phyloP scores from a whole-genome alignment of 192 early-diverging fungal species.

The Coemansia sp. region DNA sequence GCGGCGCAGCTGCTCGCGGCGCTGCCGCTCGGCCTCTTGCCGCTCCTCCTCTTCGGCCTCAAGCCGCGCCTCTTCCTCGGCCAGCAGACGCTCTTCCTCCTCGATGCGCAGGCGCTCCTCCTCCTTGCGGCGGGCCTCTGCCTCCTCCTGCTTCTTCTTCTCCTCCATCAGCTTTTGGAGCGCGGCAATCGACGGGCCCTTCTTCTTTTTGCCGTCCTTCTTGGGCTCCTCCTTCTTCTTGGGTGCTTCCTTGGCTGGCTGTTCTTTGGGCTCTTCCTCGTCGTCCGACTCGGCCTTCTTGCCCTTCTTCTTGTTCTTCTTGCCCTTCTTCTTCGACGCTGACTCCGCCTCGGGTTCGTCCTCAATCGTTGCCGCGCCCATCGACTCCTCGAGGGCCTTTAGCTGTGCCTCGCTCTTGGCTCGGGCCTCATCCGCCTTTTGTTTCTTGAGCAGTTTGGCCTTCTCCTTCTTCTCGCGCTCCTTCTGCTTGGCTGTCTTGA shows the following conservation, averaged over 20 bases:
- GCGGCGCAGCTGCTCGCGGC: slow-evolving; percentile 86
- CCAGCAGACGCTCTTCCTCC: slow-evolving; percentile 63
- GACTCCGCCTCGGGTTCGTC: slow-evolving; percentile 12
- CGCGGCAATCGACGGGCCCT: slow-evolving; percentile 36
- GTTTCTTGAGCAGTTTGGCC: slow-evolving; percentile 41
- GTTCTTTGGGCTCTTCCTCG: slow-evolving; percentile 3
- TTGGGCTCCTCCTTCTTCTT: slow-evolving; percentile 12
- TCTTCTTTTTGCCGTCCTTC: slow-evolving; percentile 41
- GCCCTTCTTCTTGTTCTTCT: slow-evolving; percentile 55
- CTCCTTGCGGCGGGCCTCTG: slow-evolving; percentile 72
- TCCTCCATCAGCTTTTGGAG: slow-evolving; percentile 57
- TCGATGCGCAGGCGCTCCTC: slow-evolving; percentile 62
- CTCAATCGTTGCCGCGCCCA: slow-evolving; percentile 19
- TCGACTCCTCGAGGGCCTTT: slow-evolving; percentile 19
- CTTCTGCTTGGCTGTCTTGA: slow-evolving; percentile 53
- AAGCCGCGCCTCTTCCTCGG: slow-evolving; percentile 64
- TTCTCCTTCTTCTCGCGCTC: slow-evolving; percentile 54
- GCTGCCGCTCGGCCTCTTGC: slow-evolving; percentile 71
- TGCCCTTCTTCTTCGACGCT: slow-evolving; percentile 43
- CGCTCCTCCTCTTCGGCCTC: slow-evolving; percentile 70
- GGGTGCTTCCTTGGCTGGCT: background rate
- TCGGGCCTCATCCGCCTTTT: slow-evolving; percentile 38
- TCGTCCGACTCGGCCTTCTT: slow-evolving; percentile 53
- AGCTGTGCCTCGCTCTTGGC: slow-evolving; percentile 46
- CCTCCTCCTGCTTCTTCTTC: slow-evolving; percentile 63